Evolutionary conservation across 768 basidiomycete genomes (phyloP), one percentile per base, ranked within the genome.

Genomic region (Termitomyces eurrhizus): DNA sequence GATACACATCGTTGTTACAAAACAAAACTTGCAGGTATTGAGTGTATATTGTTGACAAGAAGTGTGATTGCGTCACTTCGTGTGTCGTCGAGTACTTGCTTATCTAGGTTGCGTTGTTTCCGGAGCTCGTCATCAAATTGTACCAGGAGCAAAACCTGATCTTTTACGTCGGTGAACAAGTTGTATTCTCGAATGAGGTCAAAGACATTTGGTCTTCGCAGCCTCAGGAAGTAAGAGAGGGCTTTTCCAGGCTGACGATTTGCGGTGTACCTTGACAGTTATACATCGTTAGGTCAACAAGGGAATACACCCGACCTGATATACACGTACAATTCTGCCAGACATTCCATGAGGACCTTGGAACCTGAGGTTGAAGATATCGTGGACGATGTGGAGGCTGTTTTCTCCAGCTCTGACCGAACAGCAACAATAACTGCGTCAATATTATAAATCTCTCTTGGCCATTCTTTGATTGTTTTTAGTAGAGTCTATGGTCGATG

Each of bases 171-270:
- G 26, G 95, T 92, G 73, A 97, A 99, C 7, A 99, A 77, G 67
- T 96, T 96, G 69, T 97, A 80, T 57, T 97, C 93, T 39, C 90
- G 81, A 66, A 99, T 97, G 58, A 99, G 87, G 61, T 95, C 89
- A 71, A 99, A 96, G 13, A 98, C 96, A 66, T 94, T 89, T 7
- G 93, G 86, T 53, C 88, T 81, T 8, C 95, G 86, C 16, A 98
- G 79, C 8, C 92, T 84, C 16, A 99, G 80, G 77, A 89, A 93
- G 75, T 85, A 98, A 0, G 92, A 92, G 0, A 99, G 77, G 0
- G 97, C 97, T 75, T 96, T 95, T 24, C 92, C 95, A 2, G 92
- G 93, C 75, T 98, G 97, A 2, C 92, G 87, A 65, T 95, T 95
- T 21, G 85, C 79, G 39, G 86, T 86, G 72, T 93, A 94, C 53